phyloP scores from a whole-genome alignment of 1,284 basidiomycete species.

The Rhodotorula sp. region DNA sequence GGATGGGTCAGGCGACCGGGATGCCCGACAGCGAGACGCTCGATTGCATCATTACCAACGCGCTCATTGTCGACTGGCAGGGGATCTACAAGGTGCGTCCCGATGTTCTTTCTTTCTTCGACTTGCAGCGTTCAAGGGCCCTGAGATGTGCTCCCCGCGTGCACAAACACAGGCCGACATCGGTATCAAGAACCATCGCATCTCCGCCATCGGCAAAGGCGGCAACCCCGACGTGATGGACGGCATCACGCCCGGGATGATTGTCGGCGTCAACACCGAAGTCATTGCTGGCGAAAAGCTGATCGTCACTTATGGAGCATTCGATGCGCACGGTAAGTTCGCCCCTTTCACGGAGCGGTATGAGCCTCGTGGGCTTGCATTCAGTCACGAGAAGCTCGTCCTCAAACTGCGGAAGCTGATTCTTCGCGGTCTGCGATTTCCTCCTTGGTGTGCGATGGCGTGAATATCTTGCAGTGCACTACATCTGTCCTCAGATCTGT shows the following conservation, averaged over 20 bases:
- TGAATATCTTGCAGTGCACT: constrained; percentile 51
- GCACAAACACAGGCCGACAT: constrained; percentile 75
- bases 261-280: constrained; percentile 85
- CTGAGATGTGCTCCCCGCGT: too few relatives aligned
- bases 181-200: constrained; percentile 72
- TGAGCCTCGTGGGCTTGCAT: background rate
- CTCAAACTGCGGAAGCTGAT: background rate
- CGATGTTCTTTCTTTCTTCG: background rate
- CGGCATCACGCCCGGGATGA: constrained; percentile 68
- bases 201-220: constrained; percentile 89
- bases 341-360: background rate
- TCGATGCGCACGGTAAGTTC: constrained; percentile 83
- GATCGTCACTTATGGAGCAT: constrained; percentile 88
- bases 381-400: background rate
- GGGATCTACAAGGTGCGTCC: constrained; percentile 82
- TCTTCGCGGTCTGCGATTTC: background rate
- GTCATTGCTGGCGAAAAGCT: constrained; percentile 93
- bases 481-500: constrained; percentile 88
- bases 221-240: constrained; percentile 96
- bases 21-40: constrained; percentile 67
- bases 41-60: constrained; percentile 93
- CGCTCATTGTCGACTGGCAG: constrained; percentile 89
- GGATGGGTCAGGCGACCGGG: constrained; percentile 90
- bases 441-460: background rate
- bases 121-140: constrained; percentile 3